These are phyloP conservation scores for Mycena olivaceomarginata DNA, from an alignment of 768 basidiomycete genomes.

Conservation along the genomic window DNA sequence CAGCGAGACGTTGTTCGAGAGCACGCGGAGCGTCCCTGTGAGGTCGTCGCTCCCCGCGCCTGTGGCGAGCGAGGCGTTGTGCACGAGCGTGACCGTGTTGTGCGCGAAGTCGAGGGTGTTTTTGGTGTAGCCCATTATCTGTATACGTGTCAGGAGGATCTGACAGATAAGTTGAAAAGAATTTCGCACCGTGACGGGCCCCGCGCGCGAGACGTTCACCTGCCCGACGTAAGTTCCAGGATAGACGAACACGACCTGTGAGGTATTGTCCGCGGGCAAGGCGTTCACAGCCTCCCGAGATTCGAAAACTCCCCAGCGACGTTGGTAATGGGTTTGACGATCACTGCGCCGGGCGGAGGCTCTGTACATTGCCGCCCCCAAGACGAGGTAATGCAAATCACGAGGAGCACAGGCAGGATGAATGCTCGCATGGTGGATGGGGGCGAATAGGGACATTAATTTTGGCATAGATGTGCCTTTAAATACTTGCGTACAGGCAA, in stretches of 20 bases:
- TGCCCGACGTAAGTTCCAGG: constrained; percentile 52
- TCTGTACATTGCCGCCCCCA: constrained; percentile 3
- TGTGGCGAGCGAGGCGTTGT: constrained; percentile 40
- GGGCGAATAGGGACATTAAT: not conserved
- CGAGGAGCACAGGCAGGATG: not conserved
- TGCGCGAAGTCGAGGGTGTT: constrained; percentile 32
- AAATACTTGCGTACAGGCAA: not conserved
- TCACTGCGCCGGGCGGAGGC: constrained; percentile 48
- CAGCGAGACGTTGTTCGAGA: constrained; percentile 44
- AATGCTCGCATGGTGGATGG: constrained; percentile 15
- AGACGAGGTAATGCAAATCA: constrained; percentile 6
- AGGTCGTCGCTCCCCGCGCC: constrained; percentile 45
- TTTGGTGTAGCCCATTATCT: constrained; percentile 48
- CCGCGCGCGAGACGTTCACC: constrained; percentile 50
- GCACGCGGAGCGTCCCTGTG: constrained; percentile 48
- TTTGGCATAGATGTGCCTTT: not conserved
- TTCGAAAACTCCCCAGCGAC: constrained; percentile 45
- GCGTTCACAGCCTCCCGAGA: constrained; percentile 49
- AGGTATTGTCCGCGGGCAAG: constrained; percentile 46
- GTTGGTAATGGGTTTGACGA: constrained; percentile 45
- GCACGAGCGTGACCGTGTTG: constrained; percentile 44
- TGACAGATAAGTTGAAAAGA: too few relatives aligned
- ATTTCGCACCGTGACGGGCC: constrained; percentile 47
- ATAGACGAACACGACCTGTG: constrained; percentile 51
- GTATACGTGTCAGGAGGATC: not conserved